These are phyloP conservation scores for Puccinia triticina DNA, from an alignment of 1,284 basidiomycete genomes.

Conservation along the genomic window DNA sequence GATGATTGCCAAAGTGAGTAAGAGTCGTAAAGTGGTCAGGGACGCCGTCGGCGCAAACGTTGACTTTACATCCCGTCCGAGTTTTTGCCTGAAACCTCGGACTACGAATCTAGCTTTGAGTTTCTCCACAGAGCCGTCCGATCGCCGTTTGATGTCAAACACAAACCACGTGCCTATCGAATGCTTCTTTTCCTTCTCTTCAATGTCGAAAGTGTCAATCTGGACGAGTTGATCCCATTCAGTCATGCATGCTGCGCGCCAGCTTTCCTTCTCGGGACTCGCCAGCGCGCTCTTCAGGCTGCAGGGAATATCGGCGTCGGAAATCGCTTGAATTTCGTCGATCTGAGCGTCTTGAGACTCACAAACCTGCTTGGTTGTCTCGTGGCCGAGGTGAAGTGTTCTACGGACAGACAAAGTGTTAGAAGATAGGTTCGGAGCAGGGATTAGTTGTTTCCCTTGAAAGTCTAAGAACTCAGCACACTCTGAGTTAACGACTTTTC, in stretches of 20 bases:
- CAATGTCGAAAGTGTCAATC: too few species aligned
- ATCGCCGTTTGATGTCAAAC: slow-evolving; percentile 2
- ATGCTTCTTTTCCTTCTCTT: too few species aligned
- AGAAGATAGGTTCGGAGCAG: neutral
- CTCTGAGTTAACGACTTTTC: neutral
- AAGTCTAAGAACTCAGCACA: slow-evolving; percentile 8
- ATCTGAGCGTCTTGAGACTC: too few species aligned
- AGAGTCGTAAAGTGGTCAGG: too few species aligned
- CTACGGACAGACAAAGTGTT: neutral
- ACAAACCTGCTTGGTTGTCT: too few species aligned
- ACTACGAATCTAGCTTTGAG: slow-evolving; percentile 15
- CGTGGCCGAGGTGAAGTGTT: too few species aligned
- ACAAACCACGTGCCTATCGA: too few species aligned
- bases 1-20: neutral
- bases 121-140: neutral
- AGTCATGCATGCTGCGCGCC: neutral
- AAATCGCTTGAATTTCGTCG: too few species aligned
- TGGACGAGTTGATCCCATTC: neutral
- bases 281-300: neutral
- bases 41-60: slow-evolving; percentile 5
- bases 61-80: neutral
- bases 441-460: neutral
- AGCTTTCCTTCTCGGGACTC: neutral
- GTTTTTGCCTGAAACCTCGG: neutral
- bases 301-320: neutral